phyloP scores from a whole-genome alignment of 2,329 filamentous ascomycete genomes.

The Claviceps fusiformis region DNA sequence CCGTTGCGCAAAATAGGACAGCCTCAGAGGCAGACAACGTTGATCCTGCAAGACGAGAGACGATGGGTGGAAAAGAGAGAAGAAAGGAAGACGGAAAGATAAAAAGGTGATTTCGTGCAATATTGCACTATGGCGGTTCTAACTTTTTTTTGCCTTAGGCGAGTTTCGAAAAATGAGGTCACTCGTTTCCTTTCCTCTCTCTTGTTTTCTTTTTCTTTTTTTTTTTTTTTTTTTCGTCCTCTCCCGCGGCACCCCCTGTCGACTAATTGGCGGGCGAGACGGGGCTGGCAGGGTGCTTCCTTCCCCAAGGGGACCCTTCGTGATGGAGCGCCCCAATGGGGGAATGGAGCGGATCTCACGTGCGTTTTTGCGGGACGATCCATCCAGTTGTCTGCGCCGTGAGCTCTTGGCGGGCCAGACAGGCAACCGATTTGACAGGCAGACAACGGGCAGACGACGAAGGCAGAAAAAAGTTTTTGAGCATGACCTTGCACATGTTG shows the following conservation, averaged over 20 bases:
- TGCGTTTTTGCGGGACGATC: constrained; percentile 4
- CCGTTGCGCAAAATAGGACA: background rate
- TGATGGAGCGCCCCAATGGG: background rate
- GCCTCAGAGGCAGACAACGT: background rate
- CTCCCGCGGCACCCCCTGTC: background rate
- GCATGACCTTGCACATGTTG: too few species aligned
- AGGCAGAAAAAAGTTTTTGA: too few species aligned
- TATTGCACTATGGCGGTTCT: background rate
- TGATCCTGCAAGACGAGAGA: background rate
- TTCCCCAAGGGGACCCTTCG: background rate
- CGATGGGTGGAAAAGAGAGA: background rate
- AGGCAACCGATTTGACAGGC: too few species aligned
- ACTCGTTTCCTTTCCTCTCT: background rate
- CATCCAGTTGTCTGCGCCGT: background rate
- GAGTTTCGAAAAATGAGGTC: background rate
- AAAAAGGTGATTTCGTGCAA: background rate
- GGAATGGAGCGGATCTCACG: constrained; percentile 3
- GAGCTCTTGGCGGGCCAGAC: too few species aligned
- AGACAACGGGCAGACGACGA: too few species aligned
- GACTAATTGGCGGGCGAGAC: background rate
- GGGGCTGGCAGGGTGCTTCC: background rate
- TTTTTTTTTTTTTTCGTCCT: background rate
- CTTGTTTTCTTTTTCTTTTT: background rate
- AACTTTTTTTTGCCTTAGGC: background rate
- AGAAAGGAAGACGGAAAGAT: background rate